Conservation (phyloP, 306 rosid species). For the Hylodesmum podocarpum region DNA sequence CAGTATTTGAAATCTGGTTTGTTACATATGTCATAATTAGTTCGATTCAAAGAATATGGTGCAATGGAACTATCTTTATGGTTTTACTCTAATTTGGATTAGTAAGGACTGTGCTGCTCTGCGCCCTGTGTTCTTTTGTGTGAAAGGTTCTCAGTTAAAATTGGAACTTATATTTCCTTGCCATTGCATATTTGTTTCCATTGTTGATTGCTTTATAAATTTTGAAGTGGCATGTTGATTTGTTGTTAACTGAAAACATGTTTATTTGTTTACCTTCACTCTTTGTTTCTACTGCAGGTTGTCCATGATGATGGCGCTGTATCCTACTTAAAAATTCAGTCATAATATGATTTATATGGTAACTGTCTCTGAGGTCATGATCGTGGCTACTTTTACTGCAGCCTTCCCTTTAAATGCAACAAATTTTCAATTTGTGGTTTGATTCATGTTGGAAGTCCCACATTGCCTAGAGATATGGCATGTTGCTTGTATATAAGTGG, state of each 20-base stretch:
- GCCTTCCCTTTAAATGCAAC: background rate
- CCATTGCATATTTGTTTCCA: background rate
- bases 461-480: too few relatives aligned
- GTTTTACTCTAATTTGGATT: background rate
- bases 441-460: too few relatives aligned
- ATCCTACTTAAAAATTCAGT: slow-evolving; percentile 51
- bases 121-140: background rate
- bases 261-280: background rate
- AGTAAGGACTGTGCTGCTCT: background rate
- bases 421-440: background rate
- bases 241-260: background rate
- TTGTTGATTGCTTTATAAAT: background rate
- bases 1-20: background rate
- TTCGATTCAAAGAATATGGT: background rate
- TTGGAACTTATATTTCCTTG: background rate
- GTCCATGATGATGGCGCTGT: slow-evolving; percentile 93
- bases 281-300: slow-evolving; percentile 67
- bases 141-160: background rate
- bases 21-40: background rate
- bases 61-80: background rate
- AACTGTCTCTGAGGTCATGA: background rate
- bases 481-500: too few relatives aligned
- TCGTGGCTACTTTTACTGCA: background rate
- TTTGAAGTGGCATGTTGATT: background rate
- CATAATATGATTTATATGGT: slow-evolving; percentile 22